phyloP scores from a whole-genome alignment of 176 grass and related monocot genomes.

The Avena sativa region DNA sequence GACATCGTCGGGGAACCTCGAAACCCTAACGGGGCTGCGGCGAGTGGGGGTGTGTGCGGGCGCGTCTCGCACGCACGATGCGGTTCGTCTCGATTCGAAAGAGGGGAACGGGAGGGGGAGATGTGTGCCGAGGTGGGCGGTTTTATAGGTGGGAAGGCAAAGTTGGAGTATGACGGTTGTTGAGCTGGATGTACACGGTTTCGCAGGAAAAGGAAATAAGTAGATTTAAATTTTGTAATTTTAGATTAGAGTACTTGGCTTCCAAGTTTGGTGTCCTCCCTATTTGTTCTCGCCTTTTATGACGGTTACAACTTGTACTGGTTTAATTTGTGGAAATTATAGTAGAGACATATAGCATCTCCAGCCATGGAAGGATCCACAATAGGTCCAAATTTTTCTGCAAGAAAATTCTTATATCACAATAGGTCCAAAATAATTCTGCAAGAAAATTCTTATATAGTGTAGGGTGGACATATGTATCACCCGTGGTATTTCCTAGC shows the following conservation, averaged over 20 bases:
- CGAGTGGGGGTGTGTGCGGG: background rate
- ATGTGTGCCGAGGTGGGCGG: background rate
- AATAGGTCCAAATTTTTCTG: no score
- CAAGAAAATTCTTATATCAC: no score
- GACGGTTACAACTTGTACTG: background rate
- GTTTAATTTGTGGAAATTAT: background rate
- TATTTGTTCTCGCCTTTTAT: background rate
- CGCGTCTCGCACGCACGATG: constrained; percentile 35
- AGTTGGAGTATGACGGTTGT: background rate
- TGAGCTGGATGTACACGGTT: constrained; percentile 32
- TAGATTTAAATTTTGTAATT: background rate
- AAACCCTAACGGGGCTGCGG: constrained; percentile 35
- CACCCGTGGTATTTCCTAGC: no score
- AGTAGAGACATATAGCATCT: no score
- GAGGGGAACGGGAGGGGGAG: constrained; percentile 39
- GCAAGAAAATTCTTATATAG: no score
- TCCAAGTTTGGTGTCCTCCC: background rate
- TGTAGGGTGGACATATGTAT: no score
- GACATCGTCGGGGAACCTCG: constrained; percentile 57
- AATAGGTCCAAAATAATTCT: no score
- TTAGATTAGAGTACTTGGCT: background rate
- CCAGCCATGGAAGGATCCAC: no score
- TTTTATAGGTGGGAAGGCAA: constrained; percentile 7
- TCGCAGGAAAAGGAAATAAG: constrained; percentile 7
- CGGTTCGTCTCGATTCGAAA: constrained; percentile 58